phyloP scores from a whole-genome alignment of 2,329 filamentous ascomycete species.

The Rhynchosporium secalis region DNA sequence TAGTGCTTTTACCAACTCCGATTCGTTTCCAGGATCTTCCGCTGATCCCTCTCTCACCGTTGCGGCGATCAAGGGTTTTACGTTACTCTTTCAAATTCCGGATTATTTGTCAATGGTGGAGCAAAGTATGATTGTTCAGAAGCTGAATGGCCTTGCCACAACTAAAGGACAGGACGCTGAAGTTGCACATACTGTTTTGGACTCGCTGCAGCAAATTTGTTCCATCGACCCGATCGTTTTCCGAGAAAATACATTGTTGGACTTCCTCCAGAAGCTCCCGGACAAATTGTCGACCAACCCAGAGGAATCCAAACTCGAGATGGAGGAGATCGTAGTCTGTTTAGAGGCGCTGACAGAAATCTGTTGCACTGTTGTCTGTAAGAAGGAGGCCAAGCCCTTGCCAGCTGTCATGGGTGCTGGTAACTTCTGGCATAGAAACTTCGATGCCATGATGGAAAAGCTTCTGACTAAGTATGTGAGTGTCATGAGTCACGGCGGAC shows the following conservation, averaged over 20 bases:
- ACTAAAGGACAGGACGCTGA: conserved; percentile 18
- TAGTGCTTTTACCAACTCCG: conserved; percentile 24
- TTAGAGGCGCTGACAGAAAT: conserved; percentile 32
- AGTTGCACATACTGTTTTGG: conserved; percentile 28
- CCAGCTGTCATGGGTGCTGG: conserved; percentile 10
- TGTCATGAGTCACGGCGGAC: conserved; percentile 21
- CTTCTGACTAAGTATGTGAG: conserved; percentile 21
- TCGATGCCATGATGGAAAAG: conserved; percentile 26
- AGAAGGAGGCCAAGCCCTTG: conserved; percentile 12
- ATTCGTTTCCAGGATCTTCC: conserved; percentile 1
- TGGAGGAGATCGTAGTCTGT: conserved; percentile 21
- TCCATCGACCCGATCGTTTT: conserved; percentile 30
- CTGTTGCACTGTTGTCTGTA: conserved; percentile 28
- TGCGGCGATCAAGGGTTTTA: conserved; percentile 33
- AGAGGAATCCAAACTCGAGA: conserved; percentile 11
- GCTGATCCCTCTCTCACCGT: conserved; percentile 28
- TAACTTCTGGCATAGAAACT: conserved; percentile 30
- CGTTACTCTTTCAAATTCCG: conserved; percentile 31
- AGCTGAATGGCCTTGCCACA: conserved; percentile 31
- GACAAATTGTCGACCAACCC: conserved; percentile 16
- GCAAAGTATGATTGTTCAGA: conserved; percentile 31
- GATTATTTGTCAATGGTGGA: conserved; percentile 30
- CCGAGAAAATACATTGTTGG: conserved; percentile 29
- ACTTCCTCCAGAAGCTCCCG: conserved; percentile 34
- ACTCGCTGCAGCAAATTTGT: conserved; percentile 32